Evolutionary conservation across 1,284 basidiomycete genomes (phyloP).

Genomic region (Puccinia coronata): DNA sequence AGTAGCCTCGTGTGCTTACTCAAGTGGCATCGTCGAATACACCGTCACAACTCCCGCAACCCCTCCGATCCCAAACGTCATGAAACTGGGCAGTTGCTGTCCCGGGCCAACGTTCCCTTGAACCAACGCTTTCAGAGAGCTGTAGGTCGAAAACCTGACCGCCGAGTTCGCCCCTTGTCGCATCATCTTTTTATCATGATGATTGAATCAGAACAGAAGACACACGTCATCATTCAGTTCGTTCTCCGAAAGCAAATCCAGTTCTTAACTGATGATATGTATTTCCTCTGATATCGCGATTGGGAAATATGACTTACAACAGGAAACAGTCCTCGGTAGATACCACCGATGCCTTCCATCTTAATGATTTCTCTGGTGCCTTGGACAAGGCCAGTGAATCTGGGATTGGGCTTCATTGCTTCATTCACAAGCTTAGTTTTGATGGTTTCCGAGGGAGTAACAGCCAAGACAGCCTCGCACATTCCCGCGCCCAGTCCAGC

Average conservation of each 20-base stretch:
- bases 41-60: slow-evolving; percentile 93
- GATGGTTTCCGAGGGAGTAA: slow-evolving; percentile 96
- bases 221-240: too few species aligned
- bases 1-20: not conserved
- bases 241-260: too few species aligned
- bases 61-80: slow-evolving; percentile 93
- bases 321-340: slow-evolving; percentile 90
- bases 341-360: slow-evolving; percentile 74
- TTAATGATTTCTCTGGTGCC: slow-evolving; percentile 79
- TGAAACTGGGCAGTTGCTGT: slow-evolving; percentile 76
- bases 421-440: slow-evolving; percentile 99
- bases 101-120: slow-evolving; percentile 80
- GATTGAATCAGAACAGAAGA: slow-evolving; percentile 24
- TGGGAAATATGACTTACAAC: slow-evolving; percentile 67
- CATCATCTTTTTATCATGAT: slow-evolving; percentile 82
- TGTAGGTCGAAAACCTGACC: slow-evolving; percentile 93
- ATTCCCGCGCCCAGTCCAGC: slow-evolving; percentile 94
- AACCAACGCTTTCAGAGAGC: slow-evolving; percentile 79
- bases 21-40: slow-evolving; percentile 62
- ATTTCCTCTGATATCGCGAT: not conserved
- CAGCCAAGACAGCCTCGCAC: slow-evolving; percentile 89
- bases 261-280: too few species aligned
- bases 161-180: slow-evolving; percentile 97
- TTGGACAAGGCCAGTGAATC: slow-evolving; percentile 83
- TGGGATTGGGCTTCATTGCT: slow-evolving; percentile 76